Evolutionary conservation across 257 asterid species (phyloP).

Genomic region (Forsythia suspensa): DNA sequence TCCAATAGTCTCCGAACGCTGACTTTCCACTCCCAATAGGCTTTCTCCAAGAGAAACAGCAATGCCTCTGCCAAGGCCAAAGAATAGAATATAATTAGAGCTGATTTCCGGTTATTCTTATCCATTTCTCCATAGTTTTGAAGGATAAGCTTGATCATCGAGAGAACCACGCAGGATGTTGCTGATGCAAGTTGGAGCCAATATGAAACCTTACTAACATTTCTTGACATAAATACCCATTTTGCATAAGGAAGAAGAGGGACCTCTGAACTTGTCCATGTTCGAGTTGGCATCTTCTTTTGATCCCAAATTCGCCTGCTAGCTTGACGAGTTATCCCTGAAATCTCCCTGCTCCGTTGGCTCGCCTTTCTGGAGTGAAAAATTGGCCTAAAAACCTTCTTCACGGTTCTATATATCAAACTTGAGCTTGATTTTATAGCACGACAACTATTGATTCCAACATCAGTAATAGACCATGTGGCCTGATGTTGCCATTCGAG

Average conservation of each 20-base stretch:
- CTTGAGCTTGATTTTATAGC: constrained; percentile 60
- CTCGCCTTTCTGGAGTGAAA: constrained; percentile 1
- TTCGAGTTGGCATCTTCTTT: constrained; percentile 45
- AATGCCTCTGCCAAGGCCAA: constrained; percentile 82
- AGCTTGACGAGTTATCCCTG: constrained; percentile 11
- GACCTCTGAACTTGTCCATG: constrained; percentile 78
- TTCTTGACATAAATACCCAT: constrained; percentile 77
- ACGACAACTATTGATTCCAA: constrained; percentile 67
- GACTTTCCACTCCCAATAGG: constrained; percentile 93
- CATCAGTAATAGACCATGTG: constrained; percentile 77
- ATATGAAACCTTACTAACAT: constrained; percentile 64
- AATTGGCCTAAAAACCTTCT: constrained; percentile 26
- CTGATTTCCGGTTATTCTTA: constrained; percentile 65
- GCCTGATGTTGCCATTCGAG: constrained; percentile 97
- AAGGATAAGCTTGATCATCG: constrained; percentile 59
- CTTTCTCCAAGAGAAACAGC: constrained; percentile 83
- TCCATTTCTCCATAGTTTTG: constrained; percentile 63
- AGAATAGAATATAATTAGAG: constrained; percentile 77
- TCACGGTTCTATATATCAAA: constrained; percentile 25
- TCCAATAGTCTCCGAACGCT: constrained; percentile 46
- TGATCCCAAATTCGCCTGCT: constrained; percentile 30
- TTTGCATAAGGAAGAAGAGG: constrained; percentile 69
- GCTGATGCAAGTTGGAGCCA: constrained; percentile 91
- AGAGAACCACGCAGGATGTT: constrained; percentile 71
- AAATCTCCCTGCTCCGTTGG: constrained; percentile 33